A percentile compares a stretch with the other conserved stretches of the same genome.
Evolutionary conservation across 805 yeast genomes (phyloP).

Genomic region (Wickerhamomyces pijperi): DNA sequence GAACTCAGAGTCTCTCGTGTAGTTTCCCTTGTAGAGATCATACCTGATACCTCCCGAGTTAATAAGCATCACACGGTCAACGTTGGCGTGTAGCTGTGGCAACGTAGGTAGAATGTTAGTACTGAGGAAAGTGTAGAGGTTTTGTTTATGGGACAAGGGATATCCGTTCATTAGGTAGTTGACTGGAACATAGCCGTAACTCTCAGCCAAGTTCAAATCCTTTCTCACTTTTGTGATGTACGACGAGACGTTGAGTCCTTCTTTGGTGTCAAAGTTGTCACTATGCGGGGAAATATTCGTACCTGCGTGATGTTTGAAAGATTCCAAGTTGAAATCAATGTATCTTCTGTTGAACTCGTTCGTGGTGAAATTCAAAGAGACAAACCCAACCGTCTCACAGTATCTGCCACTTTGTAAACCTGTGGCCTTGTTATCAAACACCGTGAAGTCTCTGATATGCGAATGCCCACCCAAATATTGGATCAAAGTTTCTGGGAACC

Average conservation of each 20-base stretch:
- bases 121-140: constrained; percentile 50
- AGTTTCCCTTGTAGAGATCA: constrained; percentile 76
- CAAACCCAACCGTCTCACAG: constrained; percentile 89
- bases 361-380: constrained; percentile 36
- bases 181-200: constrained; percentile 55
- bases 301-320: constrained; percentile 54
- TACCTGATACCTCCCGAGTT: constrained; percentile 87
- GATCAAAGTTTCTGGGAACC: constrained; percentile 52
- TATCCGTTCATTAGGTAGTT: constrained; percentile 60
- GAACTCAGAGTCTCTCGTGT: constrained; percentile 68
- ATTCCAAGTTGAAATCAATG: constrained; percentile 69
- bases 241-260: constrained; percentile 40
- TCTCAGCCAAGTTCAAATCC: constrained; percentile 40
- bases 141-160: constrained; percentile 45
- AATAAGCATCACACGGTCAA: constrained; percentile 45
- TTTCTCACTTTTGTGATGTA: constrained; percentile 32
- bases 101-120: constrained; percentile 41
- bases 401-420: constrained; percentile 91
- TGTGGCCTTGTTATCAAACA: constrained; percentile 53
- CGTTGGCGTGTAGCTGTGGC: constrained; percentile 13
- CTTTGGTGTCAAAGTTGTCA: constrained; percentile 36
- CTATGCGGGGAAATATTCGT: constrained; percentile 1
- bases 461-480: constrained; percentile 94
- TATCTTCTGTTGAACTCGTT: constrained; percentile 46
- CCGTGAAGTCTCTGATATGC: constrained; percentile 76